Conservation (phyloP, 2,329 filamentous ascomycete species). For the Claviceps sp. region DNA sequence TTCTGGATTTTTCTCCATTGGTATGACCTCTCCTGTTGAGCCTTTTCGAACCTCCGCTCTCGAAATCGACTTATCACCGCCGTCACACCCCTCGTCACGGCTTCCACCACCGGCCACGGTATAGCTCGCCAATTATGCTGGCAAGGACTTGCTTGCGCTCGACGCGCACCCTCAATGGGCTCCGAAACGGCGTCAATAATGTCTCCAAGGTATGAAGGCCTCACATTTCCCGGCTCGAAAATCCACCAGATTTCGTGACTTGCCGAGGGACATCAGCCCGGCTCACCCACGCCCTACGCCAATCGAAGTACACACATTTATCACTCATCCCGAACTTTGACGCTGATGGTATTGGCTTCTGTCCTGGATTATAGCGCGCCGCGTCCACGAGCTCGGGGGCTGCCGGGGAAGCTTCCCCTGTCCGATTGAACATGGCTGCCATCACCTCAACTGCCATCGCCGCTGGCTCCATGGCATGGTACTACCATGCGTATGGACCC, state of each 20-base stretch:
- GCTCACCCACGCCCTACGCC: slow-evolving; percentile 11
- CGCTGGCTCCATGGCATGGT: slow-evolving; percentile 86
- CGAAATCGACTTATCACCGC: slow-evolving; percentile 24
- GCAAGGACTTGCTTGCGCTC: slow-evolving; percentile 83
- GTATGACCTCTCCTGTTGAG: slow-evolving; percentile 24
- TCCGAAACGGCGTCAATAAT: slow-evolving; percentile 59
- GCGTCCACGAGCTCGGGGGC: slow-evolving; percentile 64
- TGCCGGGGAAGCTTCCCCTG: slow-evolving; percentile 55
- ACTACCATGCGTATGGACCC: slow-evolving; percentile 90
- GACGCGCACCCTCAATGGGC: slow-evolving; percentile 70
- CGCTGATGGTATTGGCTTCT: slow-evolving; percentile 23
- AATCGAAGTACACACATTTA: slow-evolving; percentile 13
- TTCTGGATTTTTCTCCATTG: slow-evolving; percentile 26
- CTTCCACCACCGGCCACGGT: slow-evolving; percentile 23
- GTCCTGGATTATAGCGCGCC: slow-evolving; percentile 36
- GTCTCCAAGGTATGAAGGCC: slow-evolving; percentile 54
- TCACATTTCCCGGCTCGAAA: slow-evolving; percentile 14
- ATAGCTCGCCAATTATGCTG: slow-evolving; percentile 61
- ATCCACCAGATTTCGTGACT: slow-evolving; percentile 2
- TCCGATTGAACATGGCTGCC: slow-evolving; percentile 76
- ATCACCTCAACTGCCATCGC: slow-evolving; percentile 76
- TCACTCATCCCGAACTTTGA: slow-evolving; percentile 10
- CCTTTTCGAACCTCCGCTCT: slow-evolving; percentile 24
- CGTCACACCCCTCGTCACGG: slow-evolving; percentile 23
- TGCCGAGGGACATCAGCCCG: slow-evolving; percentile 16